Evolutionary conservation across 768 basidiomycete species (phyloP), one percentile per base, ranked within the genome.

Genomic region (Gloeophyllum trabeum): DNA sequence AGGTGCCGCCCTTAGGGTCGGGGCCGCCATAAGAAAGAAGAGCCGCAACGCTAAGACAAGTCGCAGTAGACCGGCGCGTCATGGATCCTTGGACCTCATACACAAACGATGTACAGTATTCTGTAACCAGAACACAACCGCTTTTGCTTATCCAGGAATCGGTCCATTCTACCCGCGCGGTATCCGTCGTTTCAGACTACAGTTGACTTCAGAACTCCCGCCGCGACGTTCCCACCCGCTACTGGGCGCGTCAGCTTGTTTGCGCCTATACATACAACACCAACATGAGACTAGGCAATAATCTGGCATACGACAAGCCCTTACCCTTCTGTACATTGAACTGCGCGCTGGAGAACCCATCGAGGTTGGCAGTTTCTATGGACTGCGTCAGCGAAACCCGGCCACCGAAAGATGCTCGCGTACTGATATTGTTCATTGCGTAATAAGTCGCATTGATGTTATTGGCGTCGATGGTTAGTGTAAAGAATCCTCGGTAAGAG

Each of bases 401-500:
- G 23, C 40, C 23, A n/a, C n/a, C n/a, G n/a, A n/a, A n/a, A n/a
- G n/a, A n/a, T n/a, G n/a, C n/a, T n/a, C n/a, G 61, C 71, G 51
- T 42, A 70, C 68, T 63, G 41, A 66, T 59, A 51, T 71, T 61
- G 22, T 55, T 50, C 70, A 77, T 74, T 1, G 70, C 75, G 42
- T 68, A 76, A 57, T 69, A 77, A 18, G 72, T 71, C 18, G 75
- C 71, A 22, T 62, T 69, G 36, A 71, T 51, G 39, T 60, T 60
- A 14, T 63, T 43, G n/a, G 71, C 49, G 48, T 67, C 62, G 44
- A 79, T 54, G 22, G 61, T 62, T 10, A 79, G 59, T 25, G 74
- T 71, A 58, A 75, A 76, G 58, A 77, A 79, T 2, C 76, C 76
- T 24, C 76, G 57, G 58, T 62, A 75, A 5, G 70, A 73, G 5